Evolutionary conservation across 2,329 filamentous ascomycete species (phyloP), one percentile per base, ranked within the genome.

Genomic region (Emmonsiellopsis sp.): DNA sequence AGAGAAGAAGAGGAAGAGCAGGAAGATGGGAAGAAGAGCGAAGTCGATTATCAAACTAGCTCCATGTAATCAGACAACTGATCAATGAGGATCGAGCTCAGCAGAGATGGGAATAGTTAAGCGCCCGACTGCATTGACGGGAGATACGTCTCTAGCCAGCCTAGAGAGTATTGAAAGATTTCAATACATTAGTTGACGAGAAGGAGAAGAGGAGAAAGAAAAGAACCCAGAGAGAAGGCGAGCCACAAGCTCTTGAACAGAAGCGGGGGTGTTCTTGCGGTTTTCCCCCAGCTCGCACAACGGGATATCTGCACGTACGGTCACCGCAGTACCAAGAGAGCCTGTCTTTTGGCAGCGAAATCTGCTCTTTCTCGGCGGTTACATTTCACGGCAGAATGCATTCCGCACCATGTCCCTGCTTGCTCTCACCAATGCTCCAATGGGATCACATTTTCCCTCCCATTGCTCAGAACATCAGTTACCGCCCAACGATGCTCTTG

Each of bases 301-400:
- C 31, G 44, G 5, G 31, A 6, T n/a, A n/a, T 8, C 13, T 46
- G 44, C n/a, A 46, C 10, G 10, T 14, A 36, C 14, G 27, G 14
- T n/a, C 32, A 17, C 32, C n/a, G 31, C 32, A 10, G 6, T 34
- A 39, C 33, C 46, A 7, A 11, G 34, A 6, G 46, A 21, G 11
- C 45, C 14, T 37, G 45, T 37, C 2, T 10, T 21, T 14, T 11
- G 36, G 36, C 14, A 34, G 33, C 14, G 36, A 14, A 37, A 31
- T 39, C 46, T 48, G 46, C n/a, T 33, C 46, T 27, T 27, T 49
- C 31, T 49, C 34, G 46, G 46, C 46, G 46, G 46, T 49, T 49
- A 49, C 46, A 49, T 40, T 46, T 34, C 44, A n/a, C 21, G 9
- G 13, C 36, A 39, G 7, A 34, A 21, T 6, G 37, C 36, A 10